Conservation (phyloP, 805 yeast genomes). For the Candida hungchunana region DNA sequence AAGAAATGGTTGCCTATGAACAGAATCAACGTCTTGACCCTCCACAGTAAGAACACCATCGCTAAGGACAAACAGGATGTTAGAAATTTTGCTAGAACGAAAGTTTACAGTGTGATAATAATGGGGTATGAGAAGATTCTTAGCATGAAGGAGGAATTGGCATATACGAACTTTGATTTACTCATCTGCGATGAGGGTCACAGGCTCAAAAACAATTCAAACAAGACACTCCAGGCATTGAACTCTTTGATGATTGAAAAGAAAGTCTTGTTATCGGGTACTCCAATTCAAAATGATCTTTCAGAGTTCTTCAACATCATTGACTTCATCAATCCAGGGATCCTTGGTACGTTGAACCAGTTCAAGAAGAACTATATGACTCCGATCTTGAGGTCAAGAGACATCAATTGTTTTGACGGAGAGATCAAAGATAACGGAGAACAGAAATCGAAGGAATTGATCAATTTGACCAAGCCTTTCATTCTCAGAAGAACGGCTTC, state of each 20-base stretch:
- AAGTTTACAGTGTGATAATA: conserved; percentile 76
- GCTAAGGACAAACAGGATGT: conserved; percentile 40
- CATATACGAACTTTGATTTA: conserved; percentile 47
- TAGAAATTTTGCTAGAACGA: conserved; percentile 43
- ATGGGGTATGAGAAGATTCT: conserved; percentile 84
- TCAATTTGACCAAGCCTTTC: conserved; percentile 58
- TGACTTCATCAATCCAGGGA: conserved; percentile 81
- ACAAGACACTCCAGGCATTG: conserved; percentile 65
- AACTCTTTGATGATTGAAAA: conserved; percentile 36
- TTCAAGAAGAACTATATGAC: conserved; percentile 59
- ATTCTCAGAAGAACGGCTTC: conserved; percentile 69
- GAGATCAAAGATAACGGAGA: conserved; percentile 53
- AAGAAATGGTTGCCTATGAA: conserved; percentile 69
- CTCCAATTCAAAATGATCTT: conserved; percentile 92
- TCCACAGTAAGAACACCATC: conserved; percentile 45
- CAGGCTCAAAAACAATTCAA: conserved; percentile 69
- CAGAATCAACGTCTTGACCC: conserved; percentile 59
- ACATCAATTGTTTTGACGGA: conserved; percentile 49
- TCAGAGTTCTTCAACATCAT: conserved; percentile 76
- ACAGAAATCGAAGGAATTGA: conserved; percentile 57
- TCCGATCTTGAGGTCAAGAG: conserved; percentile 75
- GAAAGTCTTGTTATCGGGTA: conserved; percentile 74
- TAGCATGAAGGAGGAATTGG: conserved; percentile 47
- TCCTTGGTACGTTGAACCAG: conserved; percentile 56
- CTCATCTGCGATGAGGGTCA: conserved; percentile 93